Base-by-base conservation (phyloP, 306 rosid species). In the Arachis hypogaea region DNA sequence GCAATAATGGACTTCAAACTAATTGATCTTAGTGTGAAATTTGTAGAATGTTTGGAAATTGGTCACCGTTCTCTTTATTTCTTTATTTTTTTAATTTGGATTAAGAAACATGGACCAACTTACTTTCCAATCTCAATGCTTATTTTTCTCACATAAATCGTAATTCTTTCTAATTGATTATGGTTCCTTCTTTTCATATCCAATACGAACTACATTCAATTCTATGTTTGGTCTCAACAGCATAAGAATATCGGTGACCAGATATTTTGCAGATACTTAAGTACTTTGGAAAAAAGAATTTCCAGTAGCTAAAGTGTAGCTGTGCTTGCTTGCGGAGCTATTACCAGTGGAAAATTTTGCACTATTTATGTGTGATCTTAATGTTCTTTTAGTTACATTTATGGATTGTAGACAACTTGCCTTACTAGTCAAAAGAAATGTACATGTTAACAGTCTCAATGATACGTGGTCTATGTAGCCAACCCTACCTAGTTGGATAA, bases 361-460 rank as follows among this genome's bases (percentile, higher is more conserved):
- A 78, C 85, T 0, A 78, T 84, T 85, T 93, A 83, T 92, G 94
- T 88, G 84, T 74, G 74, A 61, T 46, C 75, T 57, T 63, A 57
- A 43, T 1, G 58, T 64, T 33, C 78, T 36, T 72, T 18, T 60
- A 46, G 43, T 75, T 55, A 66, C n/a, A 18, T 67, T 67, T 57
- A 56, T 55, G n/a, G 40, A 46, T 58, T 43, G 7, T 9, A 4
- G 3, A 33, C 4, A 33, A 84, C 88, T 3, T 79, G 73, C 73
- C 77, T 83, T 22, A 0, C 1, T 22, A 22, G 28, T 22, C 28
- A 22, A 22, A 22, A 22, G 28, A 22, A 22, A 22, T 22, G 28
- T 22, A 22, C 28, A 22, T 22, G 1, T 22, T 22, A 22, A 22
- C 28, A 22, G 28, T 22, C 28, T 22, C 28, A 22, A 22, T 22